These are phyloP conservation scores for Aspergillaceae sp. DNA, from an alignment of 2,329 filamentous ascomycete genomes.

Conservation along the genomic window DNA sequence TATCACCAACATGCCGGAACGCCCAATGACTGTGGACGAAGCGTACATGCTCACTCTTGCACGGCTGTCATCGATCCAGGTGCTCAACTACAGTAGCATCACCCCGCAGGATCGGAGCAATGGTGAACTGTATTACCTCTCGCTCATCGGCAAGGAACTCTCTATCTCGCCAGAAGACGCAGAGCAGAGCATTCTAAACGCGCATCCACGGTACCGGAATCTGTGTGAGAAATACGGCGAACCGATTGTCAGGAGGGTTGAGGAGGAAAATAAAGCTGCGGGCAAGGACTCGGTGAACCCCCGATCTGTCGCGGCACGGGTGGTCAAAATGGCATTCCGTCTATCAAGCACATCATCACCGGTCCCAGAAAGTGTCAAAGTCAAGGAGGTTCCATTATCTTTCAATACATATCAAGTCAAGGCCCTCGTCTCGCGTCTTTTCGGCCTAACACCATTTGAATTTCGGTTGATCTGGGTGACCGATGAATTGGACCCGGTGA, in stretches of 20 bases:
- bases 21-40: constrained; percentile 55
- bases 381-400: constrained; percentile 59
- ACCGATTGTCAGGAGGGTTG: constrained; percentile 52
- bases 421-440: constrained; percentile 64
- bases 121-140: constrained; percentile 89
- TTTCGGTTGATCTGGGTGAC: constrained; percentile 77
- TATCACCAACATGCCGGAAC: constrained; percentile 34
- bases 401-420: constrained; percentile 76
- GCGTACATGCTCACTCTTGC: constrained; percentile 83
- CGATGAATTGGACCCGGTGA: constrained; percentile 77
- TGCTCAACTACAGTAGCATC: constrained; percentile 54
- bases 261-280: constrained; percentile 6
- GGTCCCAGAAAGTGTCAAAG: constrained; percentile 21
- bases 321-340: constrained; percentile 56
- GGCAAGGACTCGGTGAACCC: constrained; percentile 48
- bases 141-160: constrained; percentile 71
- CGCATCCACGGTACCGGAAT: constrained; percentile 63
- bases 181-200: constrained; percentile 45
- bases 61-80: constrained; percentile 58
- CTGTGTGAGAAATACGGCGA: constrained; percentile 70
- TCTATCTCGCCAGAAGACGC: constrained; percentile 34
- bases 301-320: constrained; percentile 69
- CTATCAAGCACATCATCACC: constrained; percentile 29
- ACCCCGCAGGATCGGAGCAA: constrained; percentile 68
- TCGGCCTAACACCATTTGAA: constrained; percentile 54